A percentile compares a stretch with the other conserved stretches of the same genome.
Evolutionary conservation across 495 filamentous ascomycete genomes (phyloP).

Genomic region (Hypoxylon lienhwacheense): DNA sequence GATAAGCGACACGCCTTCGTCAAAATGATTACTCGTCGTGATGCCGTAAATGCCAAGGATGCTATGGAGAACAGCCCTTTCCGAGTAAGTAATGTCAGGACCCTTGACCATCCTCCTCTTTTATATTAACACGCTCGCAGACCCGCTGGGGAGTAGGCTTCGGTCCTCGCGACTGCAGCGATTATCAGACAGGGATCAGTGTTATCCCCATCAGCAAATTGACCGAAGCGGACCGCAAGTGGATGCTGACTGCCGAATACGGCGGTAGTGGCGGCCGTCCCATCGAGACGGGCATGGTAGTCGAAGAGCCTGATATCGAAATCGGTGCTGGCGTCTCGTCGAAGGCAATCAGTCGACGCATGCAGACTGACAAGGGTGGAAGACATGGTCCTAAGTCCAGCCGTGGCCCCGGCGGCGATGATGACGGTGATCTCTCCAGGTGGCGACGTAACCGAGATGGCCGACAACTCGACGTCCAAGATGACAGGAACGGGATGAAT

Average conservation of each 20-base stretch:
- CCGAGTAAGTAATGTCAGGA: slow-evolving; percentile 63
- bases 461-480: slow-evolving; percentile 47
- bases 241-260: slow-evolving; percentile 93
- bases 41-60: slow-evolving; percentile 82
- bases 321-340: slow-evolving; percentile 96
- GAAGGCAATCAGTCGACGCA: slow-evolving; percentile 86
- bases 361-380: slow-evolving; percentile 75
- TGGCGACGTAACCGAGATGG: slow-evolving; percentile 51
- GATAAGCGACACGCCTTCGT: slow-evolving; percentile 99
- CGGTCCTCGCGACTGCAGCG: slow-evolving; percentile 94
- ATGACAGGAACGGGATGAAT: slow-evolving; percentile 43
- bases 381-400: slow-evolving; percentile 72
- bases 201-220: slow-evolving; percentile 88
- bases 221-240: slow-evolving; percentile 94
- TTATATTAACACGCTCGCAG: slow-evolving; percentile 47
- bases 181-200: slow-evolving; percentile 90
- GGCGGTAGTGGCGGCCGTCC: slow-evolving; percentile 85
- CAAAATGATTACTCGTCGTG: slow-evolving; percentile 89
- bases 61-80: slow-evolving; percentile 86
- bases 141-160: slow-evolving; percentile 98
- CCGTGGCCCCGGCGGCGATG: slow-evolving; percentile 58
- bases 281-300: slow-evolving; percentile 80
- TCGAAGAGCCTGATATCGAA: slow-evolving; percentile 98
- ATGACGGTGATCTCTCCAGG: slow-evolving; percentile 49
- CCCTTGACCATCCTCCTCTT: not conserved